Conservation (phyloP, 2,329 filamentous ascomycete species). For the Westerdykella aurantiaca region DNA sequence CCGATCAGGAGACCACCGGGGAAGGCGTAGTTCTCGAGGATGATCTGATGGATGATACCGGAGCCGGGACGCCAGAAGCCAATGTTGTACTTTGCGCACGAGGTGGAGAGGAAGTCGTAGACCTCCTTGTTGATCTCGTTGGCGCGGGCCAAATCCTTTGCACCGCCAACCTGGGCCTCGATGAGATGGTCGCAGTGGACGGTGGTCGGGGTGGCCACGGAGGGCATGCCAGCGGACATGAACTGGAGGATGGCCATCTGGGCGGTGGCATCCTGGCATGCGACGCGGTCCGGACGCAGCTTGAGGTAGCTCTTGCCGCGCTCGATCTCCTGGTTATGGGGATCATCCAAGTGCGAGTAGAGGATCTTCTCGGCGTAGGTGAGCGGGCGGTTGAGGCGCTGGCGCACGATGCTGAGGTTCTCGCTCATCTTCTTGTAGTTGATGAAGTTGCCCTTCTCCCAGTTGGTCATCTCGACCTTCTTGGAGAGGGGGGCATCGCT, state of each 20-base stretch:
- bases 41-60: conserved; percentile 98
- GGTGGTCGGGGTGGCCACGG: conserved; percentile 87
- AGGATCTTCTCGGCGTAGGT: conserved; percentile 98
- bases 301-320: conserved; percentile 93
- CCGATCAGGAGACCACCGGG: conserved; percentile 96
- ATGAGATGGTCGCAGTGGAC: conserved; percentile 99
- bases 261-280: conserved; percentile 98
- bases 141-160: conserved; percentile 88
- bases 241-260: conserved; percentile 99
- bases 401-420: conserved; percentile 86
- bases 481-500: conserved; percentile 79
- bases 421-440: conserved; percentile 99
- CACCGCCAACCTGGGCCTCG: conserved; percentile 89
- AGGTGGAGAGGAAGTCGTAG: conserved; percentile 90
- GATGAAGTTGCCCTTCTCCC: conserved; percentile 94
- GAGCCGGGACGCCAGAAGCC: conserved; percentile 99
- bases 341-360: conserved; percentile 97
- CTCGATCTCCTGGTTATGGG: conserved; percentile 92
- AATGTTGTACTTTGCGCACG: conserved; percentile 99
- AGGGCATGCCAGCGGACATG: conserved; percentile 97
- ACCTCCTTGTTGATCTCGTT: conserved; percentile 97
- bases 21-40: conserved; percentile 99
- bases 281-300: conserved; percentile 93
- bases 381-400: conserved; percentile 84
- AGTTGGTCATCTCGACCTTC: conserved; percentile 98